These are phyloP conservation scores for Nakazawaea holstii DNA, from an alignment of 805 yeast genomes.

Conservation along the genomic window DNA sequence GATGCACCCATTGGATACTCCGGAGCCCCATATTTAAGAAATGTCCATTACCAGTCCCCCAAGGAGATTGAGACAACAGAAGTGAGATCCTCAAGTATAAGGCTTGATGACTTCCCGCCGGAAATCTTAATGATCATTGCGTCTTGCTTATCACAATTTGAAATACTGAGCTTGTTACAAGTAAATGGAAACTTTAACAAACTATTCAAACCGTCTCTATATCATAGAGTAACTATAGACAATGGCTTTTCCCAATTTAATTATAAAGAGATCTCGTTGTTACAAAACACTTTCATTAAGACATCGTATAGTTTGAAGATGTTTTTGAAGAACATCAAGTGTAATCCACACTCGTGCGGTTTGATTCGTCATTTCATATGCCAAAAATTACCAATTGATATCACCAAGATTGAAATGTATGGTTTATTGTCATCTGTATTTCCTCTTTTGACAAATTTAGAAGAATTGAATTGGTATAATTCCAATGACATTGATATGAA, in stretches of 20 bases:
- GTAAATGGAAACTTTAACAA: not conserved
- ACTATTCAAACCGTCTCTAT: not conserved
- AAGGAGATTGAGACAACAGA: not conserved
- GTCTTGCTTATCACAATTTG: slow-evolving; percentile 5
- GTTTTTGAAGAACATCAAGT: not conserved
- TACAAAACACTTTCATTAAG: not conserved
- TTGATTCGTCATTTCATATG: not conserved
- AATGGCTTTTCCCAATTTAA: not conserved
- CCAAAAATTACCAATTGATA: not conserved
- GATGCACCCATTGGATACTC: slow-evolving; percentile 9
- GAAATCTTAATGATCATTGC: slow-evolving; percentile 3
- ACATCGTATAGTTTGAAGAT: slow-evolving; percentile 3
- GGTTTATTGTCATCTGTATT: not conserved
- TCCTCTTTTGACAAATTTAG: not conserved
- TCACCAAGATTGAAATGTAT: not conserved
- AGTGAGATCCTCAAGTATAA: too few relatives aligned
- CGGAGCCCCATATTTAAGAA: slow-evolving; percentile 1
- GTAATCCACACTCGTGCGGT: not conserved
- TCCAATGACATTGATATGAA: slow-evolving; percentile 2
- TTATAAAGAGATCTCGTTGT: not conserved
- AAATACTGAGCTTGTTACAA: not conserved
- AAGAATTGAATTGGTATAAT: slow-evolving; percentile 1
- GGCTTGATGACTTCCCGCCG: not conserved
- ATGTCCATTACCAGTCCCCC: not conserved
- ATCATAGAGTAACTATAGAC: not conserved